These are phyloP conservation scores for Kingdonia uniflora DNA, from an alignment of 164 flowering plant species.

Conservation along the genomic window DNA sequence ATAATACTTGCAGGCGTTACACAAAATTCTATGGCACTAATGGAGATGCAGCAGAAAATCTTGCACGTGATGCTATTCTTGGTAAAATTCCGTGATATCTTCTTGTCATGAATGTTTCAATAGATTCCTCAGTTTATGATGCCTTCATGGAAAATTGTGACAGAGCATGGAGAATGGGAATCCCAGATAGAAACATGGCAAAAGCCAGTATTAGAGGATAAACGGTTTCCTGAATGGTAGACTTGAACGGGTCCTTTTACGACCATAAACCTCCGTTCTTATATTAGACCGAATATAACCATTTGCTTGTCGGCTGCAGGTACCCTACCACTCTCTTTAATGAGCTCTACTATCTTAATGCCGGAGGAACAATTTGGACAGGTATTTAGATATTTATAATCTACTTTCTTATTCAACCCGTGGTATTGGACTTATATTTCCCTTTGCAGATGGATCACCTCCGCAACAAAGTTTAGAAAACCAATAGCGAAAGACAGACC, in stretches of 20 bases:
- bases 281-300: no score
- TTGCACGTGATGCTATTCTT: conserved; percentile 81
- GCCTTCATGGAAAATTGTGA: conserved; percentile 1
- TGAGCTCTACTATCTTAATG: conserved; percentile 84
- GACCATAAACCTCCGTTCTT: no score
- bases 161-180: conserved; percentile 76
- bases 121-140: neutral
- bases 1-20: conserved; percentile 56
- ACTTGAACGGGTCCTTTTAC: conserved; percentile 5
- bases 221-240: conserved; percentile 84
- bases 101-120: no score
- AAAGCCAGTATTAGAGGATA: conserved; percentile 72
- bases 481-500: conserved; percentile 26
- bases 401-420: neutral
- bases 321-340: conserved; percentile 78
- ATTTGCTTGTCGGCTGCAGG: conserved; percentile 28
- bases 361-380: conserved; percentile 94
- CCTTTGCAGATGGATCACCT: conserved; percentile 63
- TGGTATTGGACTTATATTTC: neutral
- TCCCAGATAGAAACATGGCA: conserved; percentile 83
- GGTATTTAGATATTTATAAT: conserved; percentile 28
- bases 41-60: conserved; percentile 61
- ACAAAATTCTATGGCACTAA: conserved; percentile 76
- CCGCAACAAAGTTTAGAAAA: conserved; percentile 49
- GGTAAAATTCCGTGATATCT: conserved; percentile 27